phyloP scores from a whole-genome alignment of 2,329 filamentous ascomycete genomes.

The Neopestalotiopsis sp. region DNA sequence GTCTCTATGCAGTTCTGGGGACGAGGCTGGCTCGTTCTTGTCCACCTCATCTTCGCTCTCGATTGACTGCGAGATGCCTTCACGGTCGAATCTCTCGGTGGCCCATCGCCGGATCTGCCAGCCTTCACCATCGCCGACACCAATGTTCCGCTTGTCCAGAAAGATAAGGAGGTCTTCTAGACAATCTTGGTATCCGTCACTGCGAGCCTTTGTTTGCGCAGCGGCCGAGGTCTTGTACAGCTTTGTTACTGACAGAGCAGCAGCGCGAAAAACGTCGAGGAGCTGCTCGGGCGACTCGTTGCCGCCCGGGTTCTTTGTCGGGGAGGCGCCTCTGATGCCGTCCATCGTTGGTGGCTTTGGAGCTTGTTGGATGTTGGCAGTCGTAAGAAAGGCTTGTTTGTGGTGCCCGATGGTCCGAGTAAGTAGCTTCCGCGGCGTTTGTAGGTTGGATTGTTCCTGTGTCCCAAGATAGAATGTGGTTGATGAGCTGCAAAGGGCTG shows the following conservation, averaged over 20 bases:
- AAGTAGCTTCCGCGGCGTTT: neutral
- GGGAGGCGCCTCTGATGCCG: conserved; percentile 36
- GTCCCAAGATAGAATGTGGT: neutral
- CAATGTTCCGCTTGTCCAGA: conserved; percentile 81
- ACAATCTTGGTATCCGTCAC: conserved; percentile 91
- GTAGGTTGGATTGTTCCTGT: neutral
- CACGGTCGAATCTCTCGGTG: conserved; percentile 72
- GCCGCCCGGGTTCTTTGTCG: conserved; percentile 39
- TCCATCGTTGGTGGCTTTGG: conserved; percentile 27
- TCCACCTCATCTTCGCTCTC: conserved; percentile 75
- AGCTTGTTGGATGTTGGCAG: conserved; percentile 6
- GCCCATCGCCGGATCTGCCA: conserved; percentile 68
- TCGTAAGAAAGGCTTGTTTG: neutral
- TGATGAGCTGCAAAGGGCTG: neutral
- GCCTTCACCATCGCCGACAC: conserved; percentile 79
- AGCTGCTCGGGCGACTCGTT: conserved; percentile 66
- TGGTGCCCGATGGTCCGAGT: neutral
- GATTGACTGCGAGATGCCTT: conserved; percentile 56
- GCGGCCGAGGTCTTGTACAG: conserved; percentile 91
- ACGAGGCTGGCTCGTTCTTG: conserved; percentile 64
- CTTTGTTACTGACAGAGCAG: conserved; percentile 92
- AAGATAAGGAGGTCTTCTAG: conserved; percentile 88
- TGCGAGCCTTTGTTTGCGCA: conserved; percentile 75
- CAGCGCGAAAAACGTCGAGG: conserved; percentile 88
- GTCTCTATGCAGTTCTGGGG: conserved; percentile 61